Evolutionary conservation across 441 rosid genomes (phyloP).

Genomic region (Macaranga tanarius): DNA sequence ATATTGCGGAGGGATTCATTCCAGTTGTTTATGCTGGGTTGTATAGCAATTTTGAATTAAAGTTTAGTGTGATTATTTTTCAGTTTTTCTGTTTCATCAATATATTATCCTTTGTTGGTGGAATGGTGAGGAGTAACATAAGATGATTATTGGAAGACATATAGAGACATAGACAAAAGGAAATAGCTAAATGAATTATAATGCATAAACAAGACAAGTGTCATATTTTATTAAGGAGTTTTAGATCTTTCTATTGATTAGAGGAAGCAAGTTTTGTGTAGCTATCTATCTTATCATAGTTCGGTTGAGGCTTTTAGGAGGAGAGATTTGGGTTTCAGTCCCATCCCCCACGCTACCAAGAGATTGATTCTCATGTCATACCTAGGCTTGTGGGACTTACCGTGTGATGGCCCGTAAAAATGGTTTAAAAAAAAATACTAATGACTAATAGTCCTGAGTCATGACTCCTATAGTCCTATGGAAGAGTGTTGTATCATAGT

Average conservation of each 20-base stretch:
- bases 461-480: too few relatives aligned
- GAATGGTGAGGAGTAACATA: not conserved
- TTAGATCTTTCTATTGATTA: not conserved
- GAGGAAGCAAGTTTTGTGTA: conserved; percentile 3
- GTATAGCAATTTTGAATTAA: not conserved
- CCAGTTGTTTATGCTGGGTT: not conserved
- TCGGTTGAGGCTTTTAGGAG: too few relatives aligned
- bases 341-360: too few relatives aligned
- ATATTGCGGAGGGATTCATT: not conserved
- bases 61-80: not conserved
- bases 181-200: not conserved
- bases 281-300: not conserved
- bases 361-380: too few relatives aligned
- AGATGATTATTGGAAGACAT: not conserved
- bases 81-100: not conserved
- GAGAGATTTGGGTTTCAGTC: too few relatives aligned
- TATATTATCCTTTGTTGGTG: not conserved
- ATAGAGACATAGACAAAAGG: not conserved
- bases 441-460: too few relatives aligned
- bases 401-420: too few relatives aligned
- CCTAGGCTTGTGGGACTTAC: too few relatives aligned
- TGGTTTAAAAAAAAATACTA: too few relatives aligned
- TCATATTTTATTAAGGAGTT: not conserved
- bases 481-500: too few relatives aligned
- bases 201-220: not conserved